These are phyloP conservation scores for Nitzschia sp. DNA, from an alignment of 108 stramenopile genomes.

Conservation along the genomic window DNA sequence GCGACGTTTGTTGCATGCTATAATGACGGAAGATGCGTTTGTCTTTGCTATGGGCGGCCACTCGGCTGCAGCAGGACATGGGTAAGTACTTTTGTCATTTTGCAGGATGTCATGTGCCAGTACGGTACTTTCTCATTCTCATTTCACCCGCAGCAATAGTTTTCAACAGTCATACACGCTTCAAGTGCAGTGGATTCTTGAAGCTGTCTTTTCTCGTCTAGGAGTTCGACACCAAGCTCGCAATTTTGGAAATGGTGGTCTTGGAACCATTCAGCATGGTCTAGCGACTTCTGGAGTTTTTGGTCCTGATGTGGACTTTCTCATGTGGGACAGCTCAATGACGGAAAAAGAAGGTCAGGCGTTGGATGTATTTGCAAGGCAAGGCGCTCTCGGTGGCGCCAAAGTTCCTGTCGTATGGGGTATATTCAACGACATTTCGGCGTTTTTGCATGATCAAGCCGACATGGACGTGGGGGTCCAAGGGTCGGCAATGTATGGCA, in stretches of 20 bases:
- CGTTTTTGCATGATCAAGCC: constrained; percentile 40
- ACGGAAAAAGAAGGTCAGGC: constrained; percentile 34
- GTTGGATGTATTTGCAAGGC: constrained; percentile 60
- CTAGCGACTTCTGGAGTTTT: constrained; percentile 58
- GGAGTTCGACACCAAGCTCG: constrained; percentile 59
- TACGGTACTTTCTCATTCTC: not conserved
- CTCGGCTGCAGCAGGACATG: constrained; percentile 53
- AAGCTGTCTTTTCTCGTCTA: constrained; percentile 60
- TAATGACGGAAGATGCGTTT: constrained; percentile 81
- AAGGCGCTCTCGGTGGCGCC: constrained; percentile 45
- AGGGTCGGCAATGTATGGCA: constrained; percentile 51
- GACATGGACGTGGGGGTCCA: constrained; percentile 44
- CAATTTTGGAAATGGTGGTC: constrained; percentile 55
- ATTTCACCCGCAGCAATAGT: constrained; percentile 41
- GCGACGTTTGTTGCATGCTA: constrained; percentile 74
- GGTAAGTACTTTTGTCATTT: constrained; percentile 14
- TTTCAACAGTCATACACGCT: constrained; percentile 63
- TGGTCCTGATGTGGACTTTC: constrained; percentile 64
- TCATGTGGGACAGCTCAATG: constrained; percentile 69
- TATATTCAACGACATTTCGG: constrained; percentile 6
- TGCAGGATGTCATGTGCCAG: no score
- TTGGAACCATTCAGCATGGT: constrained; percentile 49
- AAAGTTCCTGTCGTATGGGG: constrained; percentile 60
- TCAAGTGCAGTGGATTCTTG: constrained; percentile 62
- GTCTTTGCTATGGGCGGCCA: constrained; percentile 64